These are phyloP conservation scores for Rhodotorula mucilaginosa DNA, from an alignment of 1,284 basidiomycete species.

Conservation along the genomic window DNA sequence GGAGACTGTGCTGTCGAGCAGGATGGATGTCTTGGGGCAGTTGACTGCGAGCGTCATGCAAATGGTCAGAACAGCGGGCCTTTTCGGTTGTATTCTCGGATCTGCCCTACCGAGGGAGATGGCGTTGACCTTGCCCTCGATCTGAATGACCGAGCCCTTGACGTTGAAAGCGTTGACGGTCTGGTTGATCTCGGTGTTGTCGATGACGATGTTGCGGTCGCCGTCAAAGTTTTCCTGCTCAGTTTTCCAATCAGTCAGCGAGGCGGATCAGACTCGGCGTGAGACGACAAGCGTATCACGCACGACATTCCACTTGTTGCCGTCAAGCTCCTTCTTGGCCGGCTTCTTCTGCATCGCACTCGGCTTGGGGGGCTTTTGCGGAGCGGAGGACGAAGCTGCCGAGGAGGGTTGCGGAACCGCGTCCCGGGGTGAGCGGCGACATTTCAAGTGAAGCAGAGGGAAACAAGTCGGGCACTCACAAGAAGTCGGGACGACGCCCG, in stretches of 20 bases:
- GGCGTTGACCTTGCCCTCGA: conserved; percentile 95
- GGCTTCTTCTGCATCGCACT: conserved; percentile 80
- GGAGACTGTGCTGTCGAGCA: conserved; percentile 89
- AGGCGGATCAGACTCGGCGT: neutral
- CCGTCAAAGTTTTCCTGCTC: conserved; percentile 88
- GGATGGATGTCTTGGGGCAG: conserved; percentile 82
- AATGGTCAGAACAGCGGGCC: neutral
- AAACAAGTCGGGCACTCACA: neutral
- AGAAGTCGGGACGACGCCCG: conserved; percentile 62
- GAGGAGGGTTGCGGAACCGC: neutral
- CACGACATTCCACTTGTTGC: conserved; percentile 91
- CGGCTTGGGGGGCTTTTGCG: conserved; percentile 76
- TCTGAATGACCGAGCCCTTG: conserved; percentile 80
- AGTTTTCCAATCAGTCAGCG: neutral
- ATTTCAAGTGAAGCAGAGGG: neutral
- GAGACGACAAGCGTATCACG: conserved; percentile 46
- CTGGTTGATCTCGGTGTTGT: conserved; percentile 76
- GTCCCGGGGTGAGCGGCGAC: neutral
- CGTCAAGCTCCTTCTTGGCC: conserved; percentile 82
- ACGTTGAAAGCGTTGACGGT: conserved; percentile 87
- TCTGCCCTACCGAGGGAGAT: conserved; percentile 71
- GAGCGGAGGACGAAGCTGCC: conserved; percentile 15
- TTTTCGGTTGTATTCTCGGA: too few species aligned
- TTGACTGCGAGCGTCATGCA: conserved; percentile 60
- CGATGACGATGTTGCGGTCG: conserved; percentile 69